phyloP scores from a whole-genome alignment of 345 rosid genomes.

The Cochlearia excelsa region DNA sequence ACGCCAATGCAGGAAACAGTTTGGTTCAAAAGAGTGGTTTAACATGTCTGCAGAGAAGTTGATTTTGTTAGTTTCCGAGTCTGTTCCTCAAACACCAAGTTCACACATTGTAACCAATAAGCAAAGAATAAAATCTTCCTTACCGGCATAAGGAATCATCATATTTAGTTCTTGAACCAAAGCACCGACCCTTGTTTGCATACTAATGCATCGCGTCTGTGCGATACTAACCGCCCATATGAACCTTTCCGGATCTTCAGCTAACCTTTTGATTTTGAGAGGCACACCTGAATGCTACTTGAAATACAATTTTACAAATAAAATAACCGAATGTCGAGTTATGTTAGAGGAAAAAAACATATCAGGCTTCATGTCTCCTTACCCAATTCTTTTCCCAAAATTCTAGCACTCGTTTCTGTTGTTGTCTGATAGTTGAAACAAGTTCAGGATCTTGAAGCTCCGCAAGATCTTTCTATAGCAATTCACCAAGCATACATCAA shows the following conservation, averaged over 20 bases:
- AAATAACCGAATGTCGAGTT: neutral
- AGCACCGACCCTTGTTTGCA: slow-evolving; percentile 82
- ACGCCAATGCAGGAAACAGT: slow-evolving; percentile 95
- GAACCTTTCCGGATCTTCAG: slow-evolving; percentile 74
- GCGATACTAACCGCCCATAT: slow-evolving; percentile 84
- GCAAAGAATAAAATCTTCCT: slow-evolving; percentile 6
- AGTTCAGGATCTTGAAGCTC: slow-evolving; percentile 85
- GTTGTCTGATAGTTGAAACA: slow-evolving; percentile 70
- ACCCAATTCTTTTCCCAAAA: slow-evolving; percentile 98
- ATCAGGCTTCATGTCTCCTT: slow-evolving; percentile 23
- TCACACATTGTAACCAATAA: too few species aligned
- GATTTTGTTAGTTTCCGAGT: neutral
- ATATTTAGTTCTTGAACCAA: slow-evolving; percentile 81
- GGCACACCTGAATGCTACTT: slow-evolving; percentile 75
- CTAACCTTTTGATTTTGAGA: slow-evolving; percentile 87
- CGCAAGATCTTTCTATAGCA: slow-evolving; percentile 62
- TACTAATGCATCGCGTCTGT: slow-evolving; percentile 75
- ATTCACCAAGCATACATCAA: slow-evolving; percentile 17
- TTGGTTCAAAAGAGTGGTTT: slow-evolving; percentile 84
- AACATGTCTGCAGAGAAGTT: slow-evolving; percentile 68
- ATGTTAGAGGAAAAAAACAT: neutral
- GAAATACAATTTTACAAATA: slow-evolving; percentile 20
- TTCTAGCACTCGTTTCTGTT: slow-evolving; percentile 60
- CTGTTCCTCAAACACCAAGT: too few species aligned
- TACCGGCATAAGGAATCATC: slow-evolving; percentile 95